Base-by-base conservation (phyloP, 306 rosid species). In the Quercus gilva region DNA sequence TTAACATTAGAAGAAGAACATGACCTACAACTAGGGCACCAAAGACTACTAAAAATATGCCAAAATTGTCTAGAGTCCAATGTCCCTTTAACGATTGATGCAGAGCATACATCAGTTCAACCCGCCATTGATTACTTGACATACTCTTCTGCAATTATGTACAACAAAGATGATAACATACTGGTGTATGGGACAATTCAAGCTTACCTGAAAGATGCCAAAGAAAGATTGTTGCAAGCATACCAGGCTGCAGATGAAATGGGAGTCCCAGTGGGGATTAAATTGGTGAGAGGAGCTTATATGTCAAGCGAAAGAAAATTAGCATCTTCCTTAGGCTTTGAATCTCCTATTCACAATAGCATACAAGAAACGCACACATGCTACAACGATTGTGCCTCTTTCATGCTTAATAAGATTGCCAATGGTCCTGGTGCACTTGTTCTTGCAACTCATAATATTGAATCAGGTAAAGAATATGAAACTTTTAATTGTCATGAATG, bases 81-180 rank as follows among this genome's bases (percentile, higher is more conserved):
- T 25, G 74, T 93, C 1, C 97, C 96, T 0, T 74, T 95, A 6
- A 13, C 89, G 33, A 79, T 95, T 28, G 99, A 95, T 74, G 99
- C 99, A 3, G 99, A 95, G 79, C 90, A 90, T 71, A 88, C 98
- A 1, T 6, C 85, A 0, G 90, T 95, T 58, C 99, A 95, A 60
- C 99, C 99, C 2, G 97, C 96, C 49, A 90, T 95, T 26, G 99
- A 95, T 68, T 95, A 95, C 85, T 86, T 95, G 67, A 91, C 99
- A 0, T 93, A 95, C 73, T 80, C 94, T 4, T 63, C 97, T 0
- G 91, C 99, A 3, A 80, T 95, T 21, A 2, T 65, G 49, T 81
- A 89, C 81, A 95, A 95, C 86, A 85, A 68, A 25, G 88, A 72
- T 23, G 86, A 80, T 4, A 82, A 67, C 37, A 90, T 97, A 0